Conservation (phyloP, 768 basidiomycete genomes). For the Grammothele lineata region DNA sequence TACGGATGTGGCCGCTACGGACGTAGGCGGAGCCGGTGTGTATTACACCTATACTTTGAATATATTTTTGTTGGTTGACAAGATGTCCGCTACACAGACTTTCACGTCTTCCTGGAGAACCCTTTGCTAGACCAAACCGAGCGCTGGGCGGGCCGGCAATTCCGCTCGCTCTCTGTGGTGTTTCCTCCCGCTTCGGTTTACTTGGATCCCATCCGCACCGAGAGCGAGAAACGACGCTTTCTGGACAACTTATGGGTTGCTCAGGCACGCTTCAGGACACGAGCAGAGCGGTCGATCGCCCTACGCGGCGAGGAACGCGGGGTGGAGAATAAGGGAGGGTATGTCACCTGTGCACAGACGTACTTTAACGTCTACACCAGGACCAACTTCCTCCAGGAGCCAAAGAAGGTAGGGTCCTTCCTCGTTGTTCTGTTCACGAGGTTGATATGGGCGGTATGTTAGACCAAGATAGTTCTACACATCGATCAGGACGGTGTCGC, state of each 20-base stretch:
- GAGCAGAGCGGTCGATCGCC: slow-evolving; percentile 68
- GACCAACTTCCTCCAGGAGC: slow-evolving; percentile 71
- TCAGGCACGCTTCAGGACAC: slow-evolving; percentile 77
- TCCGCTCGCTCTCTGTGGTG: slow-evolving; percentile 75
- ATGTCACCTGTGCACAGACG: slow-evolving; percentile 65
- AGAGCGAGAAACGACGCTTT: slow-evolving; percentile 74
- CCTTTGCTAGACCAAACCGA: slow-evolving; percentile 81
- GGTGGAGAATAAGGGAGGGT: slow-evolving; percentile 64
- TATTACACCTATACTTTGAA: not conserved
- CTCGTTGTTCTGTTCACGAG: not conserved
- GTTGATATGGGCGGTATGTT: not conserved
- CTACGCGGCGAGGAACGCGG: slow-evolving; percentile 69
- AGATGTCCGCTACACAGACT: slow-evolving; percentile 56
- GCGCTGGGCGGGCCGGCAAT: slow-evolving; percentile 83
- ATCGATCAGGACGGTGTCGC: slow-evolving; percentile 75
- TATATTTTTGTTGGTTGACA: not conserved
- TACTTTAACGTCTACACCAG: slow-evolving; percentile 89
- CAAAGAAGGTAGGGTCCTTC: slow-evolving; percentile 59
- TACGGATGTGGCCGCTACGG: slow-evolving; percentile 78
- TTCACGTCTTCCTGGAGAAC: slow-evolving; percentile 80
- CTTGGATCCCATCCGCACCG: slow-evolving; percentile 60
- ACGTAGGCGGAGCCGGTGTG: slow-evolving; percentile 82
- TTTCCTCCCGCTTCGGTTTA: slow-evolving; percentile 66
- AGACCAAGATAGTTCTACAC: slow-evolving; percentile 89
- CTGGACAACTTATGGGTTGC: slow-evolving; percentile 86